phyloP scores from a whole-genome alignment of 768 basidiomycete genomes.

The Boletus insuetus region DNA sequence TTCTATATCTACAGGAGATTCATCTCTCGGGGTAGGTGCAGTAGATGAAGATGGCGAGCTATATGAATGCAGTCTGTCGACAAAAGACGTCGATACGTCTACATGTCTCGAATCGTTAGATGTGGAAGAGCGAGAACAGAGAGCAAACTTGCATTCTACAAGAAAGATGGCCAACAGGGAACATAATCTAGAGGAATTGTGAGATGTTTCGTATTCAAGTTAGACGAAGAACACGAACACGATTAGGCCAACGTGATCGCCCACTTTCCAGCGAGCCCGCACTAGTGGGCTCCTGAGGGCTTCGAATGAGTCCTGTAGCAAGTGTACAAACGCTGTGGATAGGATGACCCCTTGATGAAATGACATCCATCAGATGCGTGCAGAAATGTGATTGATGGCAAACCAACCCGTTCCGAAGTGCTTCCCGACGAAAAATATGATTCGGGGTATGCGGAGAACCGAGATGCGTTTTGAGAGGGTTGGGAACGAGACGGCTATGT shows the following conservation, averaged over 20 bases:
- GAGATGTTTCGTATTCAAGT: conserved; percentile 1
- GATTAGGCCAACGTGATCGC: conserved; percentile 64
- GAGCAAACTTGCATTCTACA: conserved; percentile 63
- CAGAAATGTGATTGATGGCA: neutral
- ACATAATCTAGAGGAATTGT: conserved; percentile 42
- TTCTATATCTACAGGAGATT: conserved; percentile 14
- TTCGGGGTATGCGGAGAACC: conserved; percentile 57
- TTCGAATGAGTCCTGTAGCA: conserved; percentile 74
- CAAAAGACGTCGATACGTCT: conserved; percentile 77
- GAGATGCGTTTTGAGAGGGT: conserved; percentile 53
- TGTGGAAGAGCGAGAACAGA: neutral
- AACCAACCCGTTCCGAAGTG: conserved; percentile 74
- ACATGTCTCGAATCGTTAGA: neutral
- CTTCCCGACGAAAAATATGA: conserved; percentile 81
- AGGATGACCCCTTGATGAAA: conserved; percentile 63
- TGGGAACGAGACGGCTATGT: conserved; percentile 70
- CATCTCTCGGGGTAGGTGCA: conserved; percentile 25
- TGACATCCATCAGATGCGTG: neutral
- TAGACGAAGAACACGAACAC: conserved; percentile 51
- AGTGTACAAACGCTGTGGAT: conserved; percentile 79
- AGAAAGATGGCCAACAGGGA: conserved; percentile 73
- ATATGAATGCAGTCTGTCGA: conserved; percentile 65
- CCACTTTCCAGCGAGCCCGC: conserved; percentile 46
- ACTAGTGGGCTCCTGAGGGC: conserved; percentile 49
- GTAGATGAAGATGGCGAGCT: conserved; percentile 49